A percentile compares a stretch with the other conserved stretches of the same genome.
Conservation (phyloP, 164 flowering plant genomes). For the Aristolochia fimbriata region DNA sequence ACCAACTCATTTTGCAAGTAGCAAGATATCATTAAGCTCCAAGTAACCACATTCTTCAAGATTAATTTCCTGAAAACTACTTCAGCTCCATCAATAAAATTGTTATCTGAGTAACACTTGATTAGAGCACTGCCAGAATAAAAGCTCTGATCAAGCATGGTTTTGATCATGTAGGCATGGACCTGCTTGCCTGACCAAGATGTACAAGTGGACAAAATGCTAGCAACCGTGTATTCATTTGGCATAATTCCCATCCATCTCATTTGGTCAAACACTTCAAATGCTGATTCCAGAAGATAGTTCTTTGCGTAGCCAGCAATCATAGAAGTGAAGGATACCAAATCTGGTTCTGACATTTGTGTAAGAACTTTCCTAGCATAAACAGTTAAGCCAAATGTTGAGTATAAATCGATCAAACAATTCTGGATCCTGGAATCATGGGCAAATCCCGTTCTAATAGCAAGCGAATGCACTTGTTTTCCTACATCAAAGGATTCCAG, state of each 20-base stretch:
- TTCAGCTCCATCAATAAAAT: slow-evolving; percentile 5
- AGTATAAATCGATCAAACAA: slow-evolving; percentile 12
- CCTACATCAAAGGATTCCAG: slow-evolving; percentile 4
- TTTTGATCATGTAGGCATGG: slow-evolving; percentile 15
- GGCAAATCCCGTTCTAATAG: slow-evolving; percentile 4
- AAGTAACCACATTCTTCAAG: slow-evolving; percentile 11
- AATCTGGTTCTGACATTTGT: slow-evolving; percentile 10
- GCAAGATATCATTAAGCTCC: slow-evolving; percentile 15
- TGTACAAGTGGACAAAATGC: slow-evolving; percentile 6
- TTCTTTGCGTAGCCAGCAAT: slow-evolving; percentile 10
- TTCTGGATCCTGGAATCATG: slow-evolving; percentile 2
- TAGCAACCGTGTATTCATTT: slow-evolving; percentile 9
- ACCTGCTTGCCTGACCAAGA: slow-evolving; percentile 8
- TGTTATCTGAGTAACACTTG: slow-evolving; percentile 10
- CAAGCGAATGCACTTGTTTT: slow-evolving; percentile 11
- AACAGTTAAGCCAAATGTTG: slow-evolving; percentile 7
- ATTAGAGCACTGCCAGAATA: slow-evolving; percentile 10
- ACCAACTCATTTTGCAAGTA: slow-evolving; percentile 7
- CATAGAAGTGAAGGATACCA: slow-evolving; percentile 14
- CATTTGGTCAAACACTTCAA: slow-evolving; percentile 8
- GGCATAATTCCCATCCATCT: slow-evolving; percentile 5
- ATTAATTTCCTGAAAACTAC: slow-evolving; percentile 8
- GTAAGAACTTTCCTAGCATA: slow-evolving; percentile 8
- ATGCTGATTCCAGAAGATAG: slow-evolving; percentile 1
- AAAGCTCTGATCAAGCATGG: slow-evolving; percentile 6